Evolutionary conservation across 2,329 filamentous ascomycete species (phyloP).

Genomic region (Fusarium coicis): DNA sequence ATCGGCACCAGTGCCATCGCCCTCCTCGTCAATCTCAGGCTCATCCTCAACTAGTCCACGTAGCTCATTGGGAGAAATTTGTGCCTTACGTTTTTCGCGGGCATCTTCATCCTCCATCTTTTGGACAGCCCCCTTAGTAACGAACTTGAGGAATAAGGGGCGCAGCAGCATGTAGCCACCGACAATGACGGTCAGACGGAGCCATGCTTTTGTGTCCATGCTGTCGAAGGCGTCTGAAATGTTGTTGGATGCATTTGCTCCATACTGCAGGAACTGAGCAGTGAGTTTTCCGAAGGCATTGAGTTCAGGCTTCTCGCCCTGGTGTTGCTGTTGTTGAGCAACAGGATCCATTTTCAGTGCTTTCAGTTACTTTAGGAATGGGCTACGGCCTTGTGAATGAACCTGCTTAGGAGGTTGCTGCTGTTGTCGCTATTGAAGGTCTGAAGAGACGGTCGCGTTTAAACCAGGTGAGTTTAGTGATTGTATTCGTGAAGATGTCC

Average conservation of each 20-base stretch:
- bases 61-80: constrained; percentile 73
- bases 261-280: constrained; percentile 50
- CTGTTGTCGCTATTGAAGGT: neutral
- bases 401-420: neutral
- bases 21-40: constrained; percentile 59
- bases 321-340: constrained; percentile 42
- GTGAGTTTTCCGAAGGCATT: constrained; percentile 49
- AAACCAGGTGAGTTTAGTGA: neutral
- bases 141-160: constrained; percentile 77
- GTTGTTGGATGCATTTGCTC: constrained; percentile 59
- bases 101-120: constrained; percentile 69
- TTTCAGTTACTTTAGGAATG: neutral
- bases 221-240: constrained; percentile 59
- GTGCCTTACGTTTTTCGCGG: constrained; percentile 64
- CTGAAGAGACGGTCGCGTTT: neutral
- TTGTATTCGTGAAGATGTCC: neutral
- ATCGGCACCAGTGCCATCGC: constrained; percentile 60
- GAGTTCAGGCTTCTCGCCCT: constrained; percentile 44
- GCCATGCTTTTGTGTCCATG: constrained; percentile 65
- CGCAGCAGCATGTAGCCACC: constrained; percentile 79
- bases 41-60: constrained; percentile 67
- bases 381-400: neutral
- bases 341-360: constrained; percentile 37
- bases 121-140: constrained; percentile 70
- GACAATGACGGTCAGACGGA: constrained; percentile 77